These are phyloP conservation scores for Geranium incanum DNA, from an alignment of 441 rosid genomes.

Conservation along the genomic window DNA sequence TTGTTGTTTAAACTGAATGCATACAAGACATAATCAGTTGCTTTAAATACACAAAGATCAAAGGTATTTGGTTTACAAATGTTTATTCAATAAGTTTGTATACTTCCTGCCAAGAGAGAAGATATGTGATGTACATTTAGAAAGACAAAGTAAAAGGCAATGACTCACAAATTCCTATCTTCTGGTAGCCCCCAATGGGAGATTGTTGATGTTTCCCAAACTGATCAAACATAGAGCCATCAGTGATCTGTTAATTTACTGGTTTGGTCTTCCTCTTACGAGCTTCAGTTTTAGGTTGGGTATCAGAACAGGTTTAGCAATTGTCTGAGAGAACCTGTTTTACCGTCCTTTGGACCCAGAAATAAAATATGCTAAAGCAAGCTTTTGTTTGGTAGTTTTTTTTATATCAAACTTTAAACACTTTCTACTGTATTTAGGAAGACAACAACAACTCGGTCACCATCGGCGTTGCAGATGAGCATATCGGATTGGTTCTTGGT, in stretches of 20 bases:
- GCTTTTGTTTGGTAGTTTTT: background rate
- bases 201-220: too few relatives aligned
- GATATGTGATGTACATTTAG: background rate
- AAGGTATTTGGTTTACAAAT: background rate
- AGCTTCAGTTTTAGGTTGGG: background rate
- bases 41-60: background rate
- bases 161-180: background rate
- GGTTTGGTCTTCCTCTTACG: background rate
- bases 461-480: constrained; percentile 84
- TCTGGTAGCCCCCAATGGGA: background rate
- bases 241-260: background rate
- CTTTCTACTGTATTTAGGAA: constrained; percentile 43
- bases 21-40: background rate
- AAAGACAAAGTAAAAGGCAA: background rate
- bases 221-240: background rate
- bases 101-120: background rate
- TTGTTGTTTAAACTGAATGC: background rate
- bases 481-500: constrained; percentile 86
- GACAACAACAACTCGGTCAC: constrained; percentile 64
- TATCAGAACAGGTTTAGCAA: background rate
- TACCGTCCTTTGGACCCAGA: background rate
- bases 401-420: background rate
- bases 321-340: background rate
- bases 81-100: background rate
- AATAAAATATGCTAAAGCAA: background rate